Percentiles rank a stretch among this genome's conserved stretches.
phyloP scores from a whole-genome alignment of 495 filamentous ascomycete species.

The Alectoria sarmentosa region DNA sequence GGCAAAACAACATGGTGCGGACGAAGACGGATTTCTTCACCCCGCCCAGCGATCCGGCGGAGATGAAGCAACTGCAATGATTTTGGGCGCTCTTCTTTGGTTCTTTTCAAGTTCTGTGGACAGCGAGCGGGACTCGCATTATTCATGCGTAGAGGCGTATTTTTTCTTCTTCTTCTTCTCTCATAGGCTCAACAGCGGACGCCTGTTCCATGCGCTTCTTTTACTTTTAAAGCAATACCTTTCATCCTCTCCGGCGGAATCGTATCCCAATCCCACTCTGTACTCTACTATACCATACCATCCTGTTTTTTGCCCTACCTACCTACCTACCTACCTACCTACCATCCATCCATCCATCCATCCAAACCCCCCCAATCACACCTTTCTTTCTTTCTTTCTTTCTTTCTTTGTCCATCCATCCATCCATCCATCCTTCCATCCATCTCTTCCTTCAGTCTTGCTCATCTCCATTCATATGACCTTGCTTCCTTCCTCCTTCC shows the following conservation, averaged over 20 bases:
- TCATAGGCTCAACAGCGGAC: not conserved
- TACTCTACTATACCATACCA: no score
- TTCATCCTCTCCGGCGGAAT: no score
- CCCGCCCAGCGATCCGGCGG: conserved; percentile 19
- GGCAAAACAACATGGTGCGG: conserved; percentile 10
- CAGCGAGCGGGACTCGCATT: not conserved
- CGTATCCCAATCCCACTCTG: no score
- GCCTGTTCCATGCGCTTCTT: not conserved
- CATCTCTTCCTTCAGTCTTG: no score
- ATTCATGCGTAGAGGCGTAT: not conserved
- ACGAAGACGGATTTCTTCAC: conserved; percentile 22
- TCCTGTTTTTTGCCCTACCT: not conserved
- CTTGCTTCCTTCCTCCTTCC: no score
- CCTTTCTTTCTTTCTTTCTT: no score
- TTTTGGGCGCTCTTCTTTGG: not conserved
- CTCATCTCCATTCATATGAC: no score
- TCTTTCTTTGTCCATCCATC: no score
- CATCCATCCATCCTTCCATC: no score
- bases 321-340: not conserved
- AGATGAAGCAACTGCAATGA: conserved; percentile 16
- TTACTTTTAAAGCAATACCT: not conserved
- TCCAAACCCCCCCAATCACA: no score
- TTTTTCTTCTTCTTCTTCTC: no score
- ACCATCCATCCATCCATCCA: not conserved
- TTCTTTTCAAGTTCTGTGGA: not conserved